Percentiles rank a stretch among this genome's conserved stretches.
Evolutionary conservation across 805 yeast species (phyloP).

Genomic region (Saccharomycopsis schoenii): DNA sequence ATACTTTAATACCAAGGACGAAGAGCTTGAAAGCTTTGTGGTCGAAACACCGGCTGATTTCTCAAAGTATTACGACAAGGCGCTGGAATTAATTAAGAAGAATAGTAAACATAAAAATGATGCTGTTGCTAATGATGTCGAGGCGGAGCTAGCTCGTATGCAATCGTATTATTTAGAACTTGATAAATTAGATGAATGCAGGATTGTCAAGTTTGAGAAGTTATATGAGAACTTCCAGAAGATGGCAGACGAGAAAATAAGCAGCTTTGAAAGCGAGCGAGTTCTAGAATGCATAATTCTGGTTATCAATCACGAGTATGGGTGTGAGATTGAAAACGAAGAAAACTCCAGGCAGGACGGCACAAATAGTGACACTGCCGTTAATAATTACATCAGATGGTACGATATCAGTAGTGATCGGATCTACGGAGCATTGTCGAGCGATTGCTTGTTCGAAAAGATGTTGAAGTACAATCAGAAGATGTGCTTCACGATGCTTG

Average conservation of each 20-base stretch:
- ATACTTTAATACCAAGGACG: constrained; percentile 22
- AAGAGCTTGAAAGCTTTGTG: background rate
- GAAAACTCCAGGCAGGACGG: background rate
- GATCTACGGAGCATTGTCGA: background rate
- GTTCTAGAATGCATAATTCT: background rate
- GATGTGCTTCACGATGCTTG: constrained; percentile 46
- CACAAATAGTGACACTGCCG: background rate
- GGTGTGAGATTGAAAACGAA: constrained; percentile 1
- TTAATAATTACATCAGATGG: background rate
- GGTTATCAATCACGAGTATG: constrained; percentile 4
- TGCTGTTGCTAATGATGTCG: background rate
- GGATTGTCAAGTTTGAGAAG: background rate
- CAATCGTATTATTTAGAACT: background rate
- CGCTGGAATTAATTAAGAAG: background rate
- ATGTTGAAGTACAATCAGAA: constrained; percentile 42
- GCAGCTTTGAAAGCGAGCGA: background rate
- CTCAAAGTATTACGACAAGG: background rate
- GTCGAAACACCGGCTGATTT: background rate
- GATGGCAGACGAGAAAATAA: background rate
- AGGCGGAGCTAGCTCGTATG: background rate
- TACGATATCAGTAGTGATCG: constrained; percentile 1
- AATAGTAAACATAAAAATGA: too few species aligned
- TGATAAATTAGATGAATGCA: background rate
- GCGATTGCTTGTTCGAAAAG: constrained; percentile 34
- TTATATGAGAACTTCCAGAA: background rate